Evolutionary conservation across 345 rosid species (phyloP), one percentile per base, ranked within the genome.

Genomic region (Eucalyptus cloeziana): DNA sequence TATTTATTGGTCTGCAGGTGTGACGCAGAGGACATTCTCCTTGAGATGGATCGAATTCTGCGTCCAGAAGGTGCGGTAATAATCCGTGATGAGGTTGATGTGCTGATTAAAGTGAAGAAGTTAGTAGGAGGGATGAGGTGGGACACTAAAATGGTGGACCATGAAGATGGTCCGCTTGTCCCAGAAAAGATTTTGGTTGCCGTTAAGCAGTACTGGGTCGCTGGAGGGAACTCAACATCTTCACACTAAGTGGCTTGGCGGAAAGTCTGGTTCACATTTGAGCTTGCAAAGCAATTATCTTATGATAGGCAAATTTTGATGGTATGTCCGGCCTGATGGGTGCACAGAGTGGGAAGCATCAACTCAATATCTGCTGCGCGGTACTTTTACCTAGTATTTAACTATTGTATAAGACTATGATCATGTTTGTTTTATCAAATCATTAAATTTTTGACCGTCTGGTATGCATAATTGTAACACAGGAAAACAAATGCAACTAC

Each of bases 1-100:
- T n/a, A 11, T 49, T 49, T 88, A 17, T 58, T 71, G 67, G 56
- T 89, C 24, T 49, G 86, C 92, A 98, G 99, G 92, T 98, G 99
- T 89, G 93, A 95, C 79, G 90, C 89, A 25, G 99, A 96, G 91
- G 99, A 96, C 91, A 96, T 98, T 94, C 96, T 98, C 47, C 90
- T 98, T 87, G 99, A 98, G 97, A 97, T 98, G 99, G 99, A 98
- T 89, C 89, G 99, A 60, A 96, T 98, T 91, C 90, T 98, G 88
- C 96, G 99, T 40, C 99, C 99, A 54, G 99, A 97, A 94, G 99
- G 99, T 67, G 98, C 99, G 1, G 95, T 97, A 86, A 96, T 98
- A 89, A 87, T 97, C 94, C 93, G 99, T 0, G 99, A 97, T 86
- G 98, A 97, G 89, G 99, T 98, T 3, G 98, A 98, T 54, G 94